phyloP scores from a whole-genome alignment of 1,284 basidiomycete species.

The Lentinula novae-zelandiae region DNA sequence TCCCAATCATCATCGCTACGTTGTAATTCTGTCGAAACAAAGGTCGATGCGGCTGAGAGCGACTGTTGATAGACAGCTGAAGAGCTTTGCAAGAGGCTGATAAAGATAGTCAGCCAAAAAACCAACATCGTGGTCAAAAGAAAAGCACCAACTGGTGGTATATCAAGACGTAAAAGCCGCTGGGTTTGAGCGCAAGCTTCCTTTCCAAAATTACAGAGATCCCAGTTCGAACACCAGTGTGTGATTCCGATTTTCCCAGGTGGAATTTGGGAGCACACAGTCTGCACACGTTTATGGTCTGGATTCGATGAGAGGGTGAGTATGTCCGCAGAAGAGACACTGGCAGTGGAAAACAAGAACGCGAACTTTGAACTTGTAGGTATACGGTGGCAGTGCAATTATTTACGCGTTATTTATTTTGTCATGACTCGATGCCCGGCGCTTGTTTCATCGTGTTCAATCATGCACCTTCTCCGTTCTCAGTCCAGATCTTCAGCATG shows the following conservation, averaged over 20 bases:
- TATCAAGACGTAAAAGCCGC: neutral
- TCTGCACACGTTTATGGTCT: no score
- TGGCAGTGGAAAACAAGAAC: no score
- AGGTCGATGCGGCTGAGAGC: neutral
- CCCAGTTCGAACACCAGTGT: no score
- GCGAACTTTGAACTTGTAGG: no score
- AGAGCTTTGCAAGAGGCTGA: neutral
- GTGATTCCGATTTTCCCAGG: no score
- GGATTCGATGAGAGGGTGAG: no score
- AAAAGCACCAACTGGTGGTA: neutral
- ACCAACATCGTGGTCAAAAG: neutral
- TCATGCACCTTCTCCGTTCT: neutral
- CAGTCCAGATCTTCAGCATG: neutral
- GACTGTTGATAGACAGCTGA: neutral
- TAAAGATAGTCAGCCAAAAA: neutral
- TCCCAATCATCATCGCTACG: neutral
- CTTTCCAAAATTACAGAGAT: no score
- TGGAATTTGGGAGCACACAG: no score
- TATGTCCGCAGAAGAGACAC: neutral
- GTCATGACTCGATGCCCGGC: neutral
- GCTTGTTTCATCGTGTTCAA: neutral
- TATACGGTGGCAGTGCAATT: neutral
- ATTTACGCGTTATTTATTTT: constrained; percentile 1
- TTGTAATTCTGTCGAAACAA: neutral
- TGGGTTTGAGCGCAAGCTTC: no score